Base-by-base conservation (phyloP, 116 monocot species). In the Zostera marina region DNA sequence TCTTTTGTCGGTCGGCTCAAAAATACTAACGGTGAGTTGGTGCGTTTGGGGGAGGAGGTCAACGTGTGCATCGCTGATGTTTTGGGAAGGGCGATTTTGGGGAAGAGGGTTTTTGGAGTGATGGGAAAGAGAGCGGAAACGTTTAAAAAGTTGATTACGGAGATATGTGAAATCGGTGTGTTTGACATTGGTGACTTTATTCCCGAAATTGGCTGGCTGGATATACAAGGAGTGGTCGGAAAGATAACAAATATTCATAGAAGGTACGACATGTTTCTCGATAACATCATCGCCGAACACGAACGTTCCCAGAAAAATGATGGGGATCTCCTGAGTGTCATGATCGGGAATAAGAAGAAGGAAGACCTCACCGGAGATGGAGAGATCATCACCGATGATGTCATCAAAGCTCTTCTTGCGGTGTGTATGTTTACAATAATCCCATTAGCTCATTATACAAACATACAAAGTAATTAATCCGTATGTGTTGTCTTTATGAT, bases 101-200 rank as follows among this genome's bases (percentile, higher is more conserved):
- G 67, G 44, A 52, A 68, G 66, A 41, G 76, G 47, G 73, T 82
- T 39, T 87, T 82, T 61, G 63, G 25, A 3, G 52, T 17, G 58
- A 22, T 11, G 73, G 63, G 61, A 13, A 42, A 24, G 41, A 62
- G 68, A 65, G 69, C 85, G 9, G 32, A 42, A 49, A 73, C 82
- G 68, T 79, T 79, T 60, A 87, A 74, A 62, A 73, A 63, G 54
- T 74, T 79, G 79, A 79, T 87, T 62, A 42, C 64, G 59, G 87
- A 87, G 68, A 52, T 87, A 24, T n/a, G 74, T 82, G 76, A 49
- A 16, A n/a, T 68, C 15, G 81, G 76, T 11, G 62, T 69, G 12
- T 67, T 87, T 59, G 71, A 73, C 54, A 52, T 87, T n/a, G 82
- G 87, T 0, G 82, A 79, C 61, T 82, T 79, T 58, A 53, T 87